These are phyloP conservation scores for Lichtheimia hyalospora DNA, from an alignment of 371 early-diverging fungal species.

Conservation along the genomic window DNA sequence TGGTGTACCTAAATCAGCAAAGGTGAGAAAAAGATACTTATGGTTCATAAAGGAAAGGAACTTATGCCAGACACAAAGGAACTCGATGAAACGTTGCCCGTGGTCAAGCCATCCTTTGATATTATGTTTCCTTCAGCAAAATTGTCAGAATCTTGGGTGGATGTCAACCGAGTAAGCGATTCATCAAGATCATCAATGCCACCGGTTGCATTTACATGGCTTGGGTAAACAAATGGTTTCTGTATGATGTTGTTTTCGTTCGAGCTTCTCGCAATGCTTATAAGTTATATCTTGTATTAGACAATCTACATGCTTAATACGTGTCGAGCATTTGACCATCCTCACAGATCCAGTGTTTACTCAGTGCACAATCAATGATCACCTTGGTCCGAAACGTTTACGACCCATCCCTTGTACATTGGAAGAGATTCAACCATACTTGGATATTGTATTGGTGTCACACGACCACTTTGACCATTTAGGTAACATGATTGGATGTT, in stretches of 20 bases:
- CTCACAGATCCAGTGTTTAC: constrained; percentile 65
- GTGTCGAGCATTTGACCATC: constrained; percentile 56
- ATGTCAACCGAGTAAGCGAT: constrained; percentile 9
- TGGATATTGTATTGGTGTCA: constrained; percentile 61
- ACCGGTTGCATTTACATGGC: constrained; percentile 51
- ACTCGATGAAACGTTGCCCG: constrained; percentile 41
- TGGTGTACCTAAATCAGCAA: constrained; percentile 37
- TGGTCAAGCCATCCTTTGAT: constrained; percentile 43
- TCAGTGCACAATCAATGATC: constrained; percentile 38
- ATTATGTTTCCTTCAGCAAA: constrained; percentile 18
- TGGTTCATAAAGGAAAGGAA: constrained; percentile 5
- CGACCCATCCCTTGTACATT: constrained; percentile 52
- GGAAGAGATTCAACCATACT: constrained; percentile 36
- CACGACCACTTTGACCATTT: constrained; percentile 63
- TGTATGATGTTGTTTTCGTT: background rate
- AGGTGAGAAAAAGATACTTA: constrained; percentile 17
- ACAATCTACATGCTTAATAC: constrained; percentile 63
- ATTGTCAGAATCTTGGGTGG: constrained; percentile 20
- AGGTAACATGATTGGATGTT: constrained; percentile 27
- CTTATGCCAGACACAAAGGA: constrained; percentile 17
- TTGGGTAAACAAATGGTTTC: constrained; percentile 27
- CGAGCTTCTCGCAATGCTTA: too few relatives aligned
- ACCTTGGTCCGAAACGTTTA: constrained; percentile 53
- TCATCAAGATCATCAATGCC: constrained; percentile 5
- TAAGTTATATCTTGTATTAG: constrained; percentile 16